Conservation (phyloP, 176 grass and related monocot species). For the Otatea glauca region DNA sequence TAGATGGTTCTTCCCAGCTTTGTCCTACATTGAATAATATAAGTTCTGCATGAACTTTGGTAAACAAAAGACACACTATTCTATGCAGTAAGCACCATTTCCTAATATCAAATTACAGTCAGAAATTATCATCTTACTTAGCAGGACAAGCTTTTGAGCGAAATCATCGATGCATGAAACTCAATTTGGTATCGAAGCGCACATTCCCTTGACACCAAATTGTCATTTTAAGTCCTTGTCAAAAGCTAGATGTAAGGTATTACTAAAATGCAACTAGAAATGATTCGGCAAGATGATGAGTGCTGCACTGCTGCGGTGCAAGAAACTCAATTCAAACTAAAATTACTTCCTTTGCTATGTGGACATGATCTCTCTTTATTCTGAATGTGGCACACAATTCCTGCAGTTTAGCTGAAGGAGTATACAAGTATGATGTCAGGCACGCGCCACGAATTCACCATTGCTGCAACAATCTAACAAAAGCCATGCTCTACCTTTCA, state of each 20-base stretch:
- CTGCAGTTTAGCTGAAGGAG: not conserved
- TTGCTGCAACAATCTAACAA: not conserved
- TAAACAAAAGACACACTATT: not conserved
- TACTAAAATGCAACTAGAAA: not conserved
- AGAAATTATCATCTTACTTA: not conserved
- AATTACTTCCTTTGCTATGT: not conserved
- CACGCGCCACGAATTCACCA: not conserved
- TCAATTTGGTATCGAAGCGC: not conserved
- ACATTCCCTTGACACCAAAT: not conserved
- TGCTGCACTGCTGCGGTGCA: not conserved
- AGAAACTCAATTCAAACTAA: not conserved
- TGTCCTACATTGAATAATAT: conserved; percentile 33
- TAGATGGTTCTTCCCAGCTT: not conserved
- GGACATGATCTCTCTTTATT: not conserved
- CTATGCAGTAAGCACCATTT: not conserved
- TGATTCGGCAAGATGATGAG: not conserved
- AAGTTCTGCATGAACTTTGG: not conserved
- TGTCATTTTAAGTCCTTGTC: not conserved
- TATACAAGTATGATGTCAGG: not conserved
- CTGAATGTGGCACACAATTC: not conserved
- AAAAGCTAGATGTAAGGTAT: not conserved
- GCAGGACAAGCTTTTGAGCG: not conserved
- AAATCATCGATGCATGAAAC: not conserved
- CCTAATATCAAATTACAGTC: not conserved
- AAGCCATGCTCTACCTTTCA: not conserved